Conservation (phyloP, 2,329 filamentous ascomycete genomes). For the Aspergillus quadricinctus region DNA sequence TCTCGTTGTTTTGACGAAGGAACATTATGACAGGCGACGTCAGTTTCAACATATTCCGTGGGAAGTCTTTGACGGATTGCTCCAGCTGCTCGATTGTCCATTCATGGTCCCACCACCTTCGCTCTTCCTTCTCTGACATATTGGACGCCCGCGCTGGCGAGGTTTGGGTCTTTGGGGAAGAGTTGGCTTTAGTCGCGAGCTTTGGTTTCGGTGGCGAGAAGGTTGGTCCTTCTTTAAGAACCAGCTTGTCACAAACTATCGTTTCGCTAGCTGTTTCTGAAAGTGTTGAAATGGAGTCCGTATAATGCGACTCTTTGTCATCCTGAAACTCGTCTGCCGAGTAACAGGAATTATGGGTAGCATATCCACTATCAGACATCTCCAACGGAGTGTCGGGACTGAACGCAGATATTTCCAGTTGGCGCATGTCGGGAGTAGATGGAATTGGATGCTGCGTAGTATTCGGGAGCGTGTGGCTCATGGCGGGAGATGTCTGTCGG, state of each 20-base stretch:
- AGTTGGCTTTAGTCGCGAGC: constrained; percentile 11
- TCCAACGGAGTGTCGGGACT: constrained; percentile 37
- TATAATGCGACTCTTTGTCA: constrained; percentile 26
- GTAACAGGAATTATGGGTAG: constrained; percentile 24
- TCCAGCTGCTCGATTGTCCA: constrained; percentile 39
- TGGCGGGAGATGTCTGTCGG: constrained; percentile 30
- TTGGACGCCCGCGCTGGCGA: constrained; percentile 18
- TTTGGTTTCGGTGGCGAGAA: constrained; percentile 17
- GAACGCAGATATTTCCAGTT: constrained; percentile 36
- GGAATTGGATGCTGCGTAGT: constrained; percentile 24
- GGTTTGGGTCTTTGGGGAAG: constrained; percentile 11
- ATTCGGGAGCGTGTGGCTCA: constrained; percentile 21
- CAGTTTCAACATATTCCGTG: constrained; percentile 31
- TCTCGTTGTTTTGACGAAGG: constrained; percentile 35
- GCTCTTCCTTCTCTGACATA: constrained; percentile 23
- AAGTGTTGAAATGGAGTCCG: constrained; percentile 22
- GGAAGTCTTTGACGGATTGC: constrained; percentile 33
- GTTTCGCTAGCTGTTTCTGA: constrained; percentile 26
- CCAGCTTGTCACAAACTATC: constrained; percentile 19
- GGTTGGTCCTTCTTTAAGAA: constrained; percentile 14
- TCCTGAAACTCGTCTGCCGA: constrained; percentile 21
- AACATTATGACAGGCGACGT: constrained; percentile 38
- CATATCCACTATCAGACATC: constrained; percentile 33
- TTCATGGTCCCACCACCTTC: constrained; percentile 36
- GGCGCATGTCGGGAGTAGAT: constrained; percentile 31